A percentile compares a stretch with the other conserved stretches of the same genome.
Conservation (phyloP, 805 yeast species). For the Kurtzmaniella fragi region DNA sequence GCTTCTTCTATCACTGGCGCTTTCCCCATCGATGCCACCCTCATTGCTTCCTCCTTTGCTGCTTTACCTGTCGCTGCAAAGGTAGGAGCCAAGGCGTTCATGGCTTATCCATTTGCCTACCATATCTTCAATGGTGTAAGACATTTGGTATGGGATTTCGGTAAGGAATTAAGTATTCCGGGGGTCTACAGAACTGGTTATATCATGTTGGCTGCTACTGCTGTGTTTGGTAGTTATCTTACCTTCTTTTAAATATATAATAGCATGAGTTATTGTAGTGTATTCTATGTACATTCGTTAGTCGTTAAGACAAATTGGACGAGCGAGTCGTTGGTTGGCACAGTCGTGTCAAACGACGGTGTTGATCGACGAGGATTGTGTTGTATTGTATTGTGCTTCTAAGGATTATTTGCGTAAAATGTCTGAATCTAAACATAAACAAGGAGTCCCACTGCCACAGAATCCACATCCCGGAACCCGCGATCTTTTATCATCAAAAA, state of each 20-base stretch:
- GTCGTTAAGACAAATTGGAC: too few species aligned
- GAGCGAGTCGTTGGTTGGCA: not conserved
- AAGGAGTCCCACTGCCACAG: slow-evolving; percentile 35
- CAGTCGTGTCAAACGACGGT: too few species aligned
- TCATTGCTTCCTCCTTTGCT: slow-evolving; percentile 51
- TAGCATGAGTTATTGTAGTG: not conserved
- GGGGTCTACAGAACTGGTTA: slow-evolving; percentile 95
- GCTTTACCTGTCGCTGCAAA: slow-evolving; percentile 63
- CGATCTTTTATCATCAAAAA: not conserved
- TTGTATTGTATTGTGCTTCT: too few species aligned
- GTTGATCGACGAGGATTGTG: too few species aligned
- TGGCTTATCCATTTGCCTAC: slow-evolving; percentile 82
- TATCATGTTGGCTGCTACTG: slow-evolving; percentile 65
- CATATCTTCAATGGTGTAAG: slow-evolving; percentile 85
- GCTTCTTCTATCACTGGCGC: slow-evolving; percentile 46
- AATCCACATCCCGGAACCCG: slow-evolving; percentile 25
- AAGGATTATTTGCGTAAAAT: slow-evolving; percentile 4
- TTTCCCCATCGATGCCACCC: slow-evolving; percentile 55
- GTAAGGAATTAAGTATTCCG: slow-evolving; percentile 69
- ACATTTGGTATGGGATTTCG: slow-evolving; percentile 92
- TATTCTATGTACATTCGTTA: not conserved
- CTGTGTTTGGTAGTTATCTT: slow-evolving; percentile 53
- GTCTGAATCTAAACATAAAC: slow-evolving; percentile 39
- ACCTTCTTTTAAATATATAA: slow-evolving; percentile 33
- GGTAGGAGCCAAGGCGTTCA: slow-evolving; percentile 58